Conservation (phyloP, 805 yeast species). For the Starmerella sirachaensis region DNA sequence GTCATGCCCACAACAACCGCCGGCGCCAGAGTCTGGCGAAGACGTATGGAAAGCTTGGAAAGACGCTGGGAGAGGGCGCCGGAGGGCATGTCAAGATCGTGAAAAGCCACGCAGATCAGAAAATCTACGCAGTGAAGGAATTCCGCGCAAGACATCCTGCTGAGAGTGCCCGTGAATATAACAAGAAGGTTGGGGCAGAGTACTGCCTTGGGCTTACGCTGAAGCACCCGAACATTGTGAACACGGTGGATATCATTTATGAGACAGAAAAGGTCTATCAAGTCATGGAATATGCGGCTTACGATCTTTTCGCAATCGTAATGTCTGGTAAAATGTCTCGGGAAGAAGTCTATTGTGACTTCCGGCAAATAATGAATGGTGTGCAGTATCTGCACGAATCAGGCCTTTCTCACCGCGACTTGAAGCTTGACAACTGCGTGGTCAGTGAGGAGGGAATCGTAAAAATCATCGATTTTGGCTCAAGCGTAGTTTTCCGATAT, state of each 20-base stretch:
- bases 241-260: conserved; percentile 81
- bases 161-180: conserved; percentile 74
- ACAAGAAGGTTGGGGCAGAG: conserved; percentile 86
- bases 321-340: conserved; percentile 82
- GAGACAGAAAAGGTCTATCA: conserved; percentile 79
- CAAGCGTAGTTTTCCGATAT: conserved; percentile 81
- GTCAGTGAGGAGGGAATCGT: conserved; percentile 72
- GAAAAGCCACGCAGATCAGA: conserved; percentile 50
- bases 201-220: conserved; percentile 87
- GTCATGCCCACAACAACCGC: conserved; percentile 3
- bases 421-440: conserved; percentile 87
- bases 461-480: conserved; percentile 84
- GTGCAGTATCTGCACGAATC: conserved; percentile 63
- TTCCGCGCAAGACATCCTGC: conserved; percentile 63
- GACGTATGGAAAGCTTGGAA: conserved; percentile 71
- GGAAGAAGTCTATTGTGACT: conserved; percentile 76
- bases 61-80: conserved; percentile 86
- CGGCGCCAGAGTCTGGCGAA: conserved; percentile 28
- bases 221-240: conserved; percentile 80
- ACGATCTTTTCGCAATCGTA: conserved; percentile 83
- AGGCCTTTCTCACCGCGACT: conserved; percentile 84
- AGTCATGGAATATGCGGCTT: conserved; percentile 91
- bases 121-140: conserved; percentile 84
- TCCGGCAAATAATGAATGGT: conserved; percentile 74
- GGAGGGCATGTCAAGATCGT: conserved; percentile 82